These are phyloP conservation scores for Alternaria postmessia DNA, from an alignment of 2,329 filamentous ascomycete species.

Conservation along the genomic window DNA sequence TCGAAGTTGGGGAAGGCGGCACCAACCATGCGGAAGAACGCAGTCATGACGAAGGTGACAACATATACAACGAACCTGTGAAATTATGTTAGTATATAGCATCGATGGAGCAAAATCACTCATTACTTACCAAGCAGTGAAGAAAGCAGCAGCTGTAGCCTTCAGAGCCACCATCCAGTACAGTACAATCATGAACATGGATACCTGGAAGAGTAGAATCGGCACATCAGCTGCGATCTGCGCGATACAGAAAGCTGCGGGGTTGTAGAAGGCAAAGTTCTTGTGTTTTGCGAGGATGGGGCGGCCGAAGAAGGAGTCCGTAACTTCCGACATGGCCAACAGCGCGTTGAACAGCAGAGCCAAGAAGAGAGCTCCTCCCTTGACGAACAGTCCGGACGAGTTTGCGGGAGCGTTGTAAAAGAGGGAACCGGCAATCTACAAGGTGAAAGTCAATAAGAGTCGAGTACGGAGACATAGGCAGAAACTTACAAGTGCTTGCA, in stretches of 20 bases:
- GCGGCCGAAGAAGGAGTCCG: conserved; percentile 63
- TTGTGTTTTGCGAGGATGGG: conserved; percentile 89
- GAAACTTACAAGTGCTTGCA: conserved; percentile 57
- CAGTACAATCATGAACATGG: conserved; percentile 67
- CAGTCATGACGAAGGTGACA: conserved; percentile 72
- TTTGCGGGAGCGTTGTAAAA: conserved; percentile 70
- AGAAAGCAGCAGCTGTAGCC: conserved; percentile 76
- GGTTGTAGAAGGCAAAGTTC: conserved; percentile 87
- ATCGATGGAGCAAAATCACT: conserved; percentile 61
- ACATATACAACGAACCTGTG: conserved; percentile 19
- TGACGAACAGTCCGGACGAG: conserved; percentile 69
- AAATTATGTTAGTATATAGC: not conserved
- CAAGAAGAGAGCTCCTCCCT: conserved; percentile 71
- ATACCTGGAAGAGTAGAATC: conserved; percentile 66
- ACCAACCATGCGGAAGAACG: conserved; percentile 80
- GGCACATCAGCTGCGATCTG: conserved; percentile 69
- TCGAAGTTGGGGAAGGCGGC: conserved; percentile 69
- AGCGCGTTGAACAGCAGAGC: conserved; percentile 69
- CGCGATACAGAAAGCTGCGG: conserved; percentile 77
- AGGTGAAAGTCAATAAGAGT: not conserved
- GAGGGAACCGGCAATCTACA: conserved; percentile 68
- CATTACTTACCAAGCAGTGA: conserved; percentile 78
- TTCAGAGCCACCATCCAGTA: conserved; percentile 87
- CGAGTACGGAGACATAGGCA: not conserved
- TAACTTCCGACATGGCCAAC: conserved; percentile 72